Percentiles rank a stretch among this genome's conserved stretches.
Evolutionary conservation across 345 rosid genomes (phyloP).

Genomic region (Hirschfeldia incana): DNA sequence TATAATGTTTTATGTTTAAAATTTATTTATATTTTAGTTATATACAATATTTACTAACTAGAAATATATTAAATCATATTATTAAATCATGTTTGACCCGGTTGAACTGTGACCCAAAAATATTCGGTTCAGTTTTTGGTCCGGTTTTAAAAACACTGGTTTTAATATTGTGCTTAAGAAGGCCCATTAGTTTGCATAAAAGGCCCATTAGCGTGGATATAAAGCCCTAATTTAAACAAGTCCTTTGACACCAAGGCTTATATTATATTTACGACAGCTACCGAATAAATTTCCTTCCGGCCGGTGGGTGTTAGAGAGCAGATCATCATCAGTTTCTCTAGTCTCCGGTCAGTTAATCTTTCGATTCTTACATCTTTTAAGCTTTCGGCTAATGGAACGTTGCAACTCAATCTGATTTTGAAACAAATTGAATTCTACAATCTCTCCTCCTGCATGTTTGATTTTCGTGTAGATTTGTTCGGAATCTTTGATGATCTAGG

Average conservation of each 20-base stretch:
- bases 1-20: too few species aligned
- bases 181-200: neutral
- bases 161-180: neutral
- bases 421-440: neutral
- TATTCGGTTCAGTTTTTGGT: too few species aligned
- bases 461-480: constrained; percentile 12
- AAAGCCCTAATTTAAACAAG: neutral
- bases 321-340: constrained; percentile 24
- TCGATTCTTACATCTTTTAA: neutral
- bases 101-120: too few species aligned
- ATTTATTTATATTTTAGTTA: too few species aligned
- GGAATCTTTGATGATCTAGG: constrained; percentile 10
- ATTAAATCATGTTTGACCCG: too few species aligned
- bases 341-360: constrained; percentile 28
- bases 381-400: neutral
- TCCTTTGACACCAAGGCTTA: neutral
- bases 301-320: constrained; percentile 23
- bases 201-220: constrained; percentile 10
- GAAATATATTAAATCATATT: too few species aligned
- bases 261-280: neutral
- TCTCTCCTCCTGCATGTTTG: constrained; percentile 6
- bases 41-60: too few species aligned
- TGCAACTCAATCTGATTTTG: neutral
- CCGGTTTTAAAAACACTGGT: constrained; percentile 15
- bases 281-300: constrained; percentile 21